Evolutionary conservation across 768 basidiomycete genomes (phyloP), one percentile per base, ranked within the genome.

Genomic region (Candolleomyces eurysporus): DNA sequence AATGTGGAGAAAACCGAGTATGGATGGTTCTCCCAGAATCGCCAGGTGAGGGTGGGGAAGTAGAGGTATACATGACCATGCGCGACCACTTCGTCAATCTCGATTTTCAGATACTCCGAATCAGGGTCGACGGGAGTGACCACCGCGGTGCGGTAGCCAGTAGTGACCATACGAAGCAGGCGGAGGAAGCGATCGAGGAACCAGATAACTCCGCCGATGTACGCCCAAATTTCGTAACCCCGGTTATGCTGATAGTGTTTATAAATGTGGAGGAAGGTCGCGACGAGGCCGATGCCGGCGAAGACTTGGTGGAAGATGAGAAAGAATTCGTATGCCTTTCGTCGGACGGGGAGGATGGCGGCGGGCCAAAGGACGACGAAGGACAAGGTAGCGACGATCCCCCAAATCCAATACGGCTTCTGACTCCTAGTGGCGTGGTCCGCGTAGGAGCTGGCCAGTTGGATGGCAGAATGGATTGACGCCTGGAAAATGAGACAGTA

Each of bases 291-390:
- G 22, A 63, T 49, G 2, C 22, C 59, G 39, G 68, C 78, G 66
- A 78, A 63, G 4, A 79, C 8, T 57, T 82, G 77, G 66, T 88
- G 87, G 0, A 71, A 45, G 30, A 79, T 67, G 39, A 84, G 72
- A 73, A 88, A 89, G 4, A 80, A 4, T 65, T 88, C 85, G 58
- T 86, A 88, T 1, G 65, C 68, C 5, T 67, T 72, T 3, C 73
- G 67, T 9, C 86, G 79, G 21, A 87, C 64, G 1, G 77, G 79
- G 11, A 82, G 79, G 10, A 87, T 59, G 5, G 84, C 81, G n/a
- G 83, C 60, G 16, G 62, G 62, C 53, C 52, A 60, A n/a, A 63
- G 59, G 22, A 63, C 32, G 16, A 59, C 62, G 48, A 63, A 63
- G 4, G 53, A 13, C 14, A 63, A 52, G 13, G 62, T 63, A 31